These are phyloP conservation scores for Solanum etuberosum DNA, from an alignment of 257 asterid genomes.

Conservation along the genomic window DNA sequence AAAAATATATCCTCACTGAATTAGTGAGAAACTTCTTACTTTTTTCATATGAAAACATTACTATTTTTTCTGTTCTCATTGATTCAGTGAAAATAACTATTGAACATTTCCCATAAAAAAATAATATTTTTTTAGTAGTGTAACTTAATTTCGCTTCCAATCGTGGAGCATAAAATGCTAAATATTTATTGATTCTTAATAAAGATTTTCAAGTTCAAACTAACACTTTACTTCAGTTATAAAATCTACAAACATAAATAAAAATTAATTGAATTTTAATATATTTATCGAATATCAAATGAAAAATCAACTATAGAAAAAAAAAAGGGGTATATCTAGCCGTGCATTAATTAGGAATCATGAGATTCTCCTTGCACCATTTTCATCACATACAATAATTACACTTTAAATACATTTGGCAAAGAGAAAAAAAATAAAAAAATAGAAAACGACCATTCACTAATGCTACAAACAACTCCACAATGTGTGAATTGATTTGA, in stretches of 20 bases:
- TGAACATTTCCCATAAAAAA: too few relatives aligned
- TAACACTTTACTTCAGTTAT: too few relatives aligned
- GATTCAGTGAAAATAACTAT: too few relatives aligned
- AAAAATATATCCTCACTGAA: too few relatives aligned
- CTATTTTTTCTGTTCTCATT: too few relatives aligned
- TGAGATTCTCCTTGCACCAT: background rate
- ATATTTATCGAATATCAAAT: background rate
- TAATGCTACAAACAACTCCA: background rate
- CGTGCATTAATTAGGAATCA: background rate
- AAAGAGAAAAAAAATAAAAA: too few relatives aligned
- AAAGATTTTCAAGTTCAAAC: too few relatives aligned
- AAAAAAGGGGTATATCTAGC: background rate
- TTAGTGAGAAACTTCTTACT: background rate
- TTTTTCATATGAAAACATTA: background rate
- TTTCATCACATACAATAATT: background rate
- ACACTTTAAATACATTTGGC: background rate
- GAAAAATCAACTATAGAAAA: background rate
- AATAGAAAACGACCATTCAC: background rate
- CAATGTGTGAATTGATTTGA: background rate
- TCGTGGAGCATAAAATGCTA: too few relatives aligned
- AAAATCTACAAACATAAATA: too few relatives aligned
- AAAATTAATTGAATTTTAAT: background rate
- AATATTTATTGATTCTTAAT: too few relatives aligned
- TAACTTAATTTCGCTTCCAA: too few relatives aligned
- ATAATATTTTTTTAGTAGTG: too few relatives aligned